A percentile compares a stretch with the other conserved stretches of the same genome.
Conservation (phyloP, 2,329 filamentous ascomycete species). For the Coniella lustricola region DNA sequence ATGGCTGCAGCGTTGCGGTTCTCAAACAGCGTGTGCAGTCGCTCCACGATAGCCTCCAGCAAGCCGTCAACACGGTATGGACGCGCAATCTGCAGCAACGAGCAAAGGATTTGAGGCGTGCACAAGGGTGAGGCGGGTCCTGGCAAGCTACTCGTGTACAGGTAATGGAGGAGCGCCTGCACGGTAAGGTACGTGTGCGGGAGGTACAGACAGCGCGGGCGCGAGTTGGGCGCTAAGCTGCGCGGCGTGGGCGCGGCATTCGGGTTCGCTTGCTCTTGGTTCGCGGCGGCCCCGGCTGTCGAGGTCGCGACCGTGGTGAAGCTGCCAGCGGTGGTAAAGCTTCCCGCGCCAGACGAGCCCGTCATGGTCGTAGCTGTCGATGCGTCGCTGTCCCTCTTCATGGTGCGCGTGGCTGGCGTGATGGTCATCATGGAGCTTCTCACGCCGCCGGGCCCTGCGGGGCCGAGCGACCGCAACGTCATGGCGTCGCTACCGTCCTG, state of each 20-base stretch:
- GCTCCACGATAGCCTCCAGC: conserved; percentile 85
- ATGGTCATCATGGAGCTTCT: conserved; percentile 83
- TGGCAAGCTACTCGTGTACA: conserved; percentile 88
- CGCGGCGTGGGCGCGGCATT: conserved; percentile 52
- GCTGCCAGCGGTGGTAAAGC: conserved; percentile 25
- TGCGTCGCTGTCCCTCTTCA: conserved; percentile 38
- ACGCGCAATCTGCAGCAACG: conserved; percentile 83
- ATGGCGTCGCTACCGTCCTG: conserved; percentile 67
- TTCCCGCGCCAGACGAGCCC: conserved; percentile 28
- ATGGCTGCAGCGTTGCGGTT: conserved; percentile 92
- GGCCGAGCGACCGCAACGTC: conserved; percentile 57
- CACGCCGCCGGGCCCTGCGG: conserved; percentile 46
- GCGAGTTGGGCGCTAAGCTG: conserved; percentile 52
- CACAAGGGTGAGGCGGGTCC: conserved; percentile 69
- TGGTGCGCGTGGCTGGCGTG: conserved; percentile 37
- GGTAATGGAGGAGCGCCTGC: conserved; percentile 81
- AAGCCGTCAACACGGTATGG: conserved; percentile 92
- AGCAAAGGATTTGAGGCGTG: conserved; percentile 92
- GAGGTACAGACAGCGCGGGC: conserved; percentile 83
- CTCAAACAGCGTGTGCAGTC: conserved; percentile 82
- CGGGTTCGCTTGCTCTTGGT: conserved; percentile 31
- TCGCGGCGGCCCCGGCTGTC: conserved; percentile 32
- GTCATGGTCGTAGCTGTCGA: conserved; percentile 26
- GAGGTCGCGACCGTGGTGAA: conserved; percentile 31
- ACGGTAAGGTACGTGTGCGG: conserved; percentile 88